Evolutionary conservation across 2,329 filamentous ascomycete species (phyloP).

Genomic region (Aspergillus pseudoterreus): DNA sequence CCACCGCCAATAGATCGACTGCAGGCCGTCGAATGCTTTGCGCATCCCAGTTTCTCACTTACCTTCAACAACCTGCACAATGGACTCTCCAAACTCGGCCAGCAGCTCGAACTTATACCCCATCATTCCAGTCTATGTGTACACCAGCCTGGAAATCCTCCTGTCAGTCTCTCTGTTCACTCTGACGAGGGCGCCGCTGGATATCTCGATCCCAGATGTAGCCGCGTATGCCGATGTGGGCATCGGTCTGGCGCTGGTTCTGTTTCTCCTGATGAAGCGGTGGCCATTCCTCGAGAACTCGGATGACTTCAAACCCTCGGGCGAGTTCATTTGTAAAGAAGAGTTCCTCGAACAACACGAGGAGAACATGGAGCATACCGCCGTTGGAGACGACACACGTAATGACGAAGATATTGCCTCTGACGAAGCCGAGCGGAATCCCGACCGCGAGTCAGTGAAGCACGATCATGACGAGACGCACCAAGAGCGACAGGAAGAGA

Average conservation of each 20-base stretch:
- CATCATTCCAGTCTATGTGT: background rate
- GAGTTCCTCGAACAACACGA: background rate
- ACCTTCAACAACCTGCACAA: background rate
- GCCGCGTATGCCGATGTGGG: background rate
- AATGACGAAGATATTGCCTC: too few relatives aligned
- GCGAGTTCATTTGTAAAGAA: background rate
- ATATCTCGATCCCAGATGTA: background rate
- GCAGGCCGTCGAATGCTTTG: background rate
- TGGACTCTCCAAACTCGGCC: background rate
- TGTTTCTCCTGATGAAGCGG: background rate
- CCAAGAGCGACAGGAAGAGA: background rate
- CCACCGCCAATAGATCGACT: background rate
- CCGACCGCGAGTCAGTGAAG: background rate
- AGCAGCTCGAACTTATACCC: background rate
- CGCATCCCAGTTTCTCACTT: background rate
- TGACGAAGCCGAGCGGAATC: background rate
- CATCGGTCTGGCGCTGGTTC: background rate
- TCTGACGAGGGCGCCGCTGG: background rate
- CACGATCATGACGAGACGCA: background rate
- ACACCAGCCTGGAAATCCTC: background rate
- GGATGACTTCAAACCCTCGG: background rate
- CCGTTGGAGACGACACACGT: background rate
- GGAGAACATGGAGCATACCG: background rate
- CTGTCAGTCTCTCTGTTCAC: background rate
- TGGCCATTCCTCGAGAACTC: background rate